Base-by-base conservation (phyloP, 2,329 filamentous ascomycete species). In the Aspergillus fumigatiaffinis region DNA sequence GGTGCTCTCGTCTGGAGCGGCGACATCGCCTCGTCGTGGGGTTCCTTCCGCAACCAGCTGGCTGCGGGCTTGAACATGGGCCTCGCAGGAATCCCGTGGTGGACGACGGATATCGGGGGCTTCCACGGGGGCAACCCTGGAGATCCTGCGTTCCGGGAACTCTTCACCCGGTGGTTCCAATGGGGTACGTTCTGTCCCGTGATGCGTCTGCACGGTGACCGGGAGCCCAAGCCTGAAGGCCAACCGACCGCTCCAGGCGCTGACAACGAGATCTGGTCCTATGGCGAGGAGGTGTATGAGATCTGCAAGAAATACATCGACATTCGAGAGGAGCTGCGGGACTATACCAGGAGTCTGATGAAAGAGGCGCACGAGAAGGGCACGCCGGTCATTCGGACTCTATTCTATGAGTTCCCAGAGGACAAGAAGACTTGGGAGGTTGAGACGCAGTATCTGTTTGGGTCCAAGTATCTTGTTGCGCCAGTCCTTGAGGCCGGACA, bases 61-160 rank as follows among this genome's bases (percentile, higher is more conserved):
- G 77, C 83, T 0, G 86, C 86, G 0, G 86, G 86, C 0, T 73
- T 89, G 21, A 86, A 87, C 66, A 87, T 87, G 82, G 86, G 84
- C 0, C 72, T 88, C 4, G 77, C 84, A 0, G 86, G 86, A 0
- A 78, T 88, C 9, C 80, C 84, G 0, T 88, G 85, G 85, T 89
- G 84, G 84, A 89, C 86, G 0, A 89, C 86, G 0, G 86, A 89
- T 63, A 88, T 89, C 53, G 86, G 87, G 1, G 87, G 87, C 0
- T 89, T 89, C 65, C 86, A 88, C 64, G 86, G 86, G 4, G 86
- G 86, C 0, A 78, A 86, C 58, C 83, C 85, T 0, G 68, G 75
- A 1, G 80, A 86, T 50, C 71, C 75, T 1, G 74, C 64, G 0
- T 89, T 88, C 70, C 77, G 84, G 7, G 86, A 89, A 65, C 72